phyloP scores from a whole-genome alignment of 2,329 filamentous ascomycete species.

The Hirsutella rhossiliensis region DNA sequence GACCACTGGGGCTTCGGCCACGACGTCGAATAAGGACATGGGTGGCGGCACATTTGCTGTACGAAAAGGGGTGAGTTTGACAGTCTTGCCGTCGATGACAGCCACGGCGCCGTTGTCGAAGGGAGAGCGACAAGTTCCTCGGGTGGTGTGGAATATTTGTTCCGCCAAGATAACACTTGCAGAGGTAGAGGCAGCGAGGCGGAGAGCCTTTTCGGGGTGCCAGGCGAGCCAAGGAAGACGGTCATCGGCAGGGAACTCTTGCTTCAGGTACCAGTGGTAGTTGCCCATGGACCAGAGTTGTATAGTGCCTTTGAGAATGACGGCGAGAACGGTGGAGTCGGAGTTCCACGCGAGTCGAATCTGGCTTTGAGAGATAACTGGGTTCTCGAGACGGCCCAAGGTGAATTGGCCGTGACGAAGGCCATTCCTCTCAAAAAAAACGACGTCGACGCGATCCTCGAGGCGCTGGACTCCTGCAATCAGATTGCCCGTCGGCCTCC shows the following conservation, averaged over 20 bases:
- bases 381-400: conserved; percentile 53
- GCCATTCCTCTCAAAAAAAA: conserved; percentile 97
- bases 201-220: conserved; percentile 78
- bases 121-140: conserved; percentile 58
- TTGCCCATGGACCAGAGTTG: conserved; percentile 97
- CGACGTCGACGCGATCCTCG: conserved; percentile 60
- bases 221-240: conserved; percentile 40
- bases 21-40: conserved; percentile 73
- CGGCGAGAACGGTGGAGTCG: conserved; percentile 82
- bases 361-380: conserved; percentile 38
- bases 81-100: conserved; percentile 66
- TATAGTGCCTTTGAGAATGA: conserved; percentile 60
- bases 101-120: conserved; percentile 69
- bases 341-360: conserved; percentile 76
- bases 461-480: conserved; percentile 74
- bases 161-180: conserved; percentile 46
- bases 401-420: conserved; percentile 89
- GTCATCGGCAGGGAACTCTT: conserved; percentile 51
- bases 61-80: conserved; percentile 80
- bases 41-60: conserved; percentile 82
- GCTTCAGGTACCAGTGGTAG: conserved; percentile 97
- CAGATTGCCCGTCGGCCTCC: conserved; percentile 82
- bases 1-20: conserved; percentile 47
- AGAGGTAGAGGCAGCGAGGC: conserved; percentile 44
- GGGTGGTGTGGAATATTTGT: conserved; percentile 54